A percentile compares a stretch with the other conserved stretches of the same genome.
These are phyloP conservation scores for Ophiocordyceps camponoti-floridani DNA, from an alignment of 2,329 filamentous ascomycete species.

Conservation along the genomic window DNA sequence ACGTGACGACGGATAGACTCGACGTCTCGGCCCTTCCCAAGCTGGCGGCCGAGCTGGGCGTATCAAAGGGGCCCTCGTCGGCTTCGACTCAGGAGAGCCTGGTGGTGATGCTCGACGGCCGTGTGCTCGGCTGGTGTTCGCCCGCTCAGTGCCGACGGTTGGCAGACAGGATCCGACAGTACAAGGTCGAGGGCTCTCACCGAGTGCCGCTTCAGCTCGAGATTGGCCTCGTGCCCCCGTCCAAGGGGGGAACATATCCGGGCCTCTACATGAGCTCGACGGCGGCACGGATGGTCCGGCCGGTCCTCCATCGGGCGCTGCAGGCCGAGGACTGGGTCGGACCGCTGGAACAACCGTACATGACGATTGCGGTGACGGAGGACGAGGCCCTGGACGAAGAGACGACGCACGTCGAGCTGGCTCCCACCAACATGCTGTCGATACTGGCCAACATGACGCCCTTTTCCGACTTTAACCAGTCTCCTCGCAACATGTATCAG, in stretches of 20 bases:
- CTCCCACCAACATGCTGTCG: conserved; percentile 90
- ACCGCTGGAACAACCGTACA: conserved; percentile 90
- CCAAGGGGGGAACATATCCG: conserved; percentile 84
- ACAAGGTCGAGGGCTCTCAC: conserved; percentile 83
- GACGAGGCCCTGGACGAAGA: conserved; percentile 74
- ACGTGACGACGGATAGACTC: conserved; percentile 58
- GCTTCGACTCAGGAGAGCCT: conserved; percentile 71
- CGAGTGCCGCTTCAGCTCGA: conserved; percentile 70
- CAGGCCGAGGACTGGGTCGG: conserved; percentile 79
- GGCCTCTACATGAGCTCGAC: conserved; percentile 88
- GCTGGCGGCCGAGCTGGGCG: conserved; percentile 62
- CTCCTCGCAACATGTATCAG: conserved; percentile 97
- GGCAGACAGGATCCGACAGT: conserved; percentile 74
- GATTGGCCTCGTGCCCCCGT: conserved; percentile 78
- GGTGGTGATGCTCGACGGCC: conserved; percentile 77
- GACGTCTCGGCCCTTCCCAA: conserved; percentile 60
- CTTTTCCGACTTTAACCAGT: conserved; percentile 98
- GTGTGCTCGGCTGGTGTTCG: conserved; percentile 76
- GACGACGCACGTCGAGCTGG: conserved; percentile 84
- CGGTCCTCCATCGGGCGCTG: conserved; percentile 79
- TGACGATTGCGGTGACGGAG: conserved; percentile 90
- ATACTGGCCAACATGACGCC: conserved; percentile 98
- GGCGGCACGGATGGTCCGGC: conserved; percentile 71
- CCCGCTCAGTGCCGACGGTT: conserved; percentile 69
- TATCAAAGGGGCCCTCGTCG: conserved; percentile 50